Evolutionary conservation across 257 asterid species (phyloP).

Genomic region (Forsythia suspensa): DNA sequence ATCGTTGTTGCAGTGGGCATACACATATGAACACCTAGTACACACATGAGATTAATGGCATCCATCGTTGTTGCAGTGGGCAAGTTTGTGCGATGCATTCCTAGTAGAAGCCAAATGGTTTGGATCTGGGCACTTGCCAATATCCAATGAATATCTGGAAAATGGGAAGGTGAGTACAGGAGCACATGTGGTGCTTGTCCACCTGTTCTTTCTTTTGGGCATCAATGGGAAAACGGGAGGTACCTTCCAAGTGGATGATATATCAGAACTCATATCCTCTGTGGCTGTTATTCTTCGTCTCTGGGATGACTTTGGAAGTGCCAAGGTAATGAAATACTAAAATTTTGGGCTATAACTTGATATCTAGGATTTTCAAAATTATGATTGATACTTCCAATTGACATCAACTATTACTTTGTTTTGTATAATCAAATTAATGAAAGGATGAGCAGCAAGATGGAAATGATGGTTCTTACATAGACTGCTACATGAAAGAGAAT

Average conservation of each 20-base stretch:
- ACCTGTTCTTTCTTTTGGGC: constrained; percentile 38
- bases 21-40: too few relatives aligned
- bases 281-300: constrained; percentile 46
- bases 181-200: constrained; percentile 24
- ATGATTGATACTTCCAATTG: too few relatives aligned
- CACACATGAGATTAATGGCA: too few relatives aligned
- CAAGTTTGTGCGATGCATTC: constrained; percentile 42
- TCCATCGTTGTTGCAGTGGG: constrained; percentile 33
- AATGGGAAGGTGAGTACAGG: constrained; percentile 52
- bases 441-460: constrained; percentile 55
- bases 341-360: too few relatives aligned
- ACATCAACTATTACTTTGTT: too few relatives aligned
- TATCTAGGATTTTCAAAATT: not conserved
- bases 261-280: constrained; percentile 25
- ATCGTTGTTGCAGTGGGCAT: too few relatives aligned
- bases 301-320: constrained; percentile 38
- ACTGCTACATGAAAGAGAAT: constrained; percentile 42
- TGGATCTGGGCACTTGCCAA: constrained; percentile 21
- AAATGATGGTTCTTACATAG: constrained; percentile 42
- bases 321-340: constrained; percentile 24
- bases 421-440: not conserved
- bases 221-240: constrained; percentile 12
- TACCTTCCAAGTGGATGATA: constrained; percentile 3
- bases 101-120: constrained; percentile 53
- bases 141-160: constrained; percentile 36